Percentiles rank a stretch among this genome's conserved stretches.
Evolutionary conservation across 2,329 filamentous ascomycete genomes (phyloP).

Genomic region (Penicillium verrucosum): DNA sequence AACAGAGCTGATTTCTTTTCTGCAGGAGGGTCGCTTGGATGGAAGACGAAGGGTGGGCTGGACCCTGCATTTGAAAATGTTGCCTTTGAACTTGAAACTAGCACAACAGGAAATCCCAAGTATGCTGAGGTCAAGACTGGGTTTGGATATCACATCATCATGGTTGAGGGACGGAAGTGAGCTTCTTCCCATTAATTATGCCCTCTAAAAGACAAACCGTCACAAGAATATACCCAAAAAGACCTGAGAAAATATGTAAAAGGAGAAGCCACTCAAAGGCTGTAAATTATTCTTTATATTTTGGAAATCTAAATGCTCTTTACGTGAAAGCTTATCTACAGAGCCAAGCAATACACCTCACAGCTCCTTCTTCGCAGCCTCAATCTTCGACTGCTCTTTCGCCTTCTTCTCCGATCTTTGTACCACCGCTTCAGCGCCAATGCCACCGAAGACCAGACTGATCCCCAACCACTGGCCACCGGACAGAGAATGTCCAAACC

Average conservation of each 20-base stretch:
- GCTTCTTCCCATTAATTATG: neutral
- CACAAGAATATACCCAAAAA: neutral
- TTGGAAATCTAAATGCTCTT: neutral
- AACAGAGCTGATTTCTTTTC: neutral
- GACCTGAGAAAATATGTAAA: neutral
- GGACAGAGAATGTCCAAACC: slow-evolving; percentile 84
- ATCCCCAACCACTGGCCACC: slow-evolving; percentile 94
- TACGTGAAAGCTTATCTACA: neutral
- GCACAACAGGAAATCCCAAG: slow-evolving; percentile 59
- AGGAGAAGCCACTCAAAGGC: neutral
- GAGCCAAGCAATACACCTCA: slow-evolving; percentile 10
- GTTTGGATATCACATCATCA: slow-evolving; percentile 66
- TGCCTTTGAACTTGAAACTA: slow-evolving; percentile 60
- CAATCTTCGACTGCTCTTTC: slow-evolving; percentile 65
- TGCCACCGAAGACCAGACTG: slow-evolving; percentile 87
- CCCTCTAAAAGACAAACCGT: neutral
- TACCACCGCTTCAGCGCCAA: slow-evolving; percentile 84
- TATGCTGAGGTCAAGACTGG: slow-evolving; percentile 61
- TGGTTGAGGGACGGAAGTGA: slow-evolving; percentile 64
- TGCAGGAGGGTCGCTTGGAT: slow-evolving; percentile 59
- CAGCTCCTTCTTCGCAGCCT: slow-evolving; percentile 30
- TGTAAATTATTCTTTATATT: neutral
- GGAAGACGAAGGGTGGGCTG: slow-evolving; percentile 59
- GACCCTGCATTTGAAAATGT: slow-evolving; percentile 60
- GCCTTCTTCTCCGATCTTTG: slow-evolving; percentile 77